Percentiles rank a stretch among this genome's conserved stretches.
Conservation (phyloP, 495 filamentous ascomycete species). For the Pseudomonodictys pantanalensis region DNA sequence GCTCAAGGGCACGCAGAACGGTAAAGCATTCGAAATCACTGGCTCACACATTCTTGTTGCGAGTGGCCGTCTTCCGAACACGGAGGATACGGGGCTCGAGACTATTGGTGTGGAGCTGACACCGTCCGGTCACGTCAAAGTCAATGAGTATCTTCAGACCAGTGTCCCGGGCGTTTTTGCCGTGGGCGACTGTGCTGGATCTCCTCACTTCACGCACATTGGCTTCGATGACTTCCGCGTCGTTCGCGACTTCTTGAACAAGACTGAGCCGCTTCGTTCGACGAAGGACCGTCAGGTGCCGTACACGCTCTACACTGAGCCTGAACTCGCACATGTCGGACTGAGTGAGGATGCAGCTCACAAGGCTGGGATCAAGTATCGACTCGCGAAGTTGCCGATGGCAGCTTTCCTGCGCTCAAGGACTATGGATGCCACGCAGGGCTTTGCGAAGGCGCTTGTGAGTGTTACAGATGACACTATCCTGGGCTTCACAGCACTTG, state of each 20-base stretch:
- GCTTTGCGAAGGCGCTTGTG: conserved; percentile 11
- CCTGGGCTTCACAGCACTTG: conserved; percentile 9
- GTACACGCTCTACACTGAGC: conserved; percentile 13
- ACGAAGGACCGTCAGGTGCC: conserved; percentile 9
- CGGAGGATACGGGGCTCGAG: conserved; percentile 11
- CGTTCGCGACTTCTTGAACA: conserved; percentile 4
- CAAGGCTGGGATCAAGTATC: background rate
- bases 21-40: conserved; percentile 5
- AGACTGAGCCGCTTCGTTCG: background rate
- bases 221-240: conserved; percentile 22
- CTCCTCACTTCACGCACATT: conserved; percentile 21
- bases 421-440: conserved; percentile 6
- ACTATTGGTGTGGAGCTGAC: conserved; percentile 13
- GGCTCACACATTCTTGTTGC: conserved; percentile 17
- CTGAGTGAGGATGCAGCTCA: conserved; percentile 5
- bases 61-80: conserved; percentile 17
- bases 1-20: conserved; percentile 9
- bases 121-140: conserved; percentile 7
- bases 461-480: conserved; percentile 9
- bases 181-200: conserved; percentile 21
- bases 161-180: conserved; percentile 13
- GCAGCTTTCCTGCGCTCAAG: conserved; percentile 3
- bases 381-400: conserved; percentile 16
- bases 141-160: conserved; percentile 15
- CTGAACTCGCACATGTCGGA: conserved; percentile 16